A percentile compares a stretch with the other conserved stretches of the same genome.
These are phyloP conservation scores for Podila clonocystis DNA, from an alignment of 192 early-diverging fungal species.

Conservation along the genomic window DNA sequence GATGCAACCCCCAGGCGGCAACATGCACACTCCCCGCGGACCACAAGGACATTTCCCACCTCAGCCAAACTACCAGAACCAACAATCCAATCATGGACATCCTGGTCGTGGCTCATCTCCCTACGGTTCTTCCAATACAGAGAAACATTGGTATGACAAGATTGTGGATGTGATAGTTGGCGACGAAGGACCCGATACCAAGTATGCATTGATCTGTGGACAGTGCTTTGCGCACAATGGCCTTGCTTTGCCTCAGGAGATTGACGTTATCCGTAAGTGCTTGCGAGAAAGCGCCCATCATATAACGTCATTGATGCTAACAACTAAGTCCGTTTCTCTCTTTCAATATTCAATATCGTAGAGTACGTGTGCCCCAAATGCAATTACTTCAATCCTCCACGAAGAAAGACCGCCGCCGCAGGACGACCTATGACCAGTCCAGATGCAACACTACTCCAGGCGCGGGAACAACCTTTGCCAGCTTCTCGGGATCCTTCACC, in stretches of 20 bases:
- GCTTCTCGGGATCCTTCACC: slow-evolving; percentile 43
- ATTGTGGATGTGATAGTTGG: slow-evolving; percentile 93
- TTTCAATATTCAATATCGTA: slow-evolving; percentile 16
- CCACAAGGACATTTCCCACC: slow-evolving; percentile 24
- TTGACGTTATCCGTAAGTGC: slow-evolving; percentile 72
- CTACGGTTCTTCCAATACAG: slow-evolving; percentile 3
- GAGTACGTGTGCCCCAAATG: slow-evolving; percentile 68
- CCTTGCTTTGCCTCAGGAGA: slow-evolving; percentile 83
- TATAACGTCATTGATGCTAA: background rate
- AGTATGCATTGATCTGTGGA: slow-evolving; percentile 94
- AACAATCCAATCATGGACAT: background rate
- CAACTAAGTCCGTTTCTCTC: background rate
- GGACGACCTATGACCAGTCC: slow-evolving; percentile 8
- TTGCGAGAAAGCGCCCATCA: background rate
- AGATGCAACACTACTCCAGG: slow-evolving; percentile 36
- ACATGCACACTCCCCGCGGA: slow-evolving; percentile 13
- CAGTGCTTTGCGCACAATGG: slow-evolving; percentile 95
- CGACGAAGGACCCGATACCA: slow-evolving; percentile 87
- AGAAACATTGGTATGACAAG: slow-evolving; percentile 86
- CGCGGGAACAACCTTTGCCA: slow-evolving; percentile 27
- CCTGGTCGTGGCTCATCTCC: slow-evolving; percentile 18
- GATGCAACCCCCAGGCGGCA: slow-evolving; percentile 11
- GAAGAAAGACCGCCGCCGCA: slow-evolving; percentile 23
- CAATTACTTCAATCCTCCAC: slow-evolving; percentile 65
- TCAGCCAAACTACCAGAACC: background rate